These are phyloP conservation scores for Litsea cubeba DNA, from an alignment of 164 flowering plant genomes.

Conservation along the genomic window DNA sequence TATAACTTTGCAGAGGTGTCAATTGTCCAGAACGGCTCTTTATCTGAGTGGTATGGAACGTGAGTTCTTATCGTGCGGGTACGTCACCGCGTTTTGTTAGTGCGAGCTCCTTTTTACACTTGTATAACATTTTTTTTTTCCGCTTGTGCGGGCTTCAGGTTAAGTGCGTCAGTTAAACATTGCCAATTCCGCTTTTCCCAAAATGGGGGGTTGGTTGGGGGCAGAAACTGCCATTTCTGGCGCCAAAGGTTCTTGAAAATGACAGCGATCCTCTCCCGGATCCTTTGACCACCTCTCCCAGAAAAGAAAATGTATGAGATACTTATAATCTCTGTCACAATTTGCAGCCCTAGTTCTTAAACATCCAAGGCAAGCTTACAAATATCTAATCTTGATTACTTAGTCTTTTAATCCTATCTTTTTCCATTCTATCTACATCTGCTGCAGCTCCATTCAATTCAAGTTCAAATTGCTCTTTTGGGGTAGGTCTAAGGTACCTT, in stretches of 20 bases:
- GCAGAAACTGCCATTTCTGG: slow-evolving; percentile 9
- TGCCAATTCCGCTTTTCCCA: not conserved
- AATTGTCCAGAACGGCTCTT: too few relatives aligned
- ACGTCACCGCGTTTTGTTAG: too few relatives aligned
- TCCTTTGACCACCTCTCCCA: not conserved
- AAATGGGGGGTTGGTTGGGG: not conserved
- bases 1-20: too few relatives aligned
- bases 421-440: not conserved
- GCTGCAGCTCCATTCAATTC: not conserved
- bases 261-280: slow-evolving; percentile 1
- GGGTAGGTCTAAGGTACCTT: not conserved
- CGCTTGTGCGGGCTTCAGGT: too few relatives aligned
- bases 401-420: slow-evolving; percentile 4
- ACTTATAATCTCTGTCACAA: too few relatives aligned
- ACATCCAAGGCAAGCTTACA: slow-evolving; percentile 7
- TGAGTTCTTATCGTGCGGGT: too few relatives aligned
- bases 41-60: too few relatives aligned
- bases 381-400: slow-evolving; percentile 3
- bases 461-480: slow-evolving; percentile 1
- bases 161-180: not conserved
- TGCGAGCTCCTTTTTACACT: too few relatives aligned
- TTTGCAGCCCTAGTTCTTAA: slow-evolving; percentile 3
- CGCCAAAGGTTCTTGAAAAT: slow-evolving; percentile 9
- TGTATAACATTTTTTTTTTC: too few relatives aligned
- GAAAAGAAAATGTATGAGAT: too few relatives aligned